A percentile compares a stretch with the other conserved stretches of the same genome.
Conservation (phyloP, 345 rosid species). For the Hirschfeldia incana region DNA sequence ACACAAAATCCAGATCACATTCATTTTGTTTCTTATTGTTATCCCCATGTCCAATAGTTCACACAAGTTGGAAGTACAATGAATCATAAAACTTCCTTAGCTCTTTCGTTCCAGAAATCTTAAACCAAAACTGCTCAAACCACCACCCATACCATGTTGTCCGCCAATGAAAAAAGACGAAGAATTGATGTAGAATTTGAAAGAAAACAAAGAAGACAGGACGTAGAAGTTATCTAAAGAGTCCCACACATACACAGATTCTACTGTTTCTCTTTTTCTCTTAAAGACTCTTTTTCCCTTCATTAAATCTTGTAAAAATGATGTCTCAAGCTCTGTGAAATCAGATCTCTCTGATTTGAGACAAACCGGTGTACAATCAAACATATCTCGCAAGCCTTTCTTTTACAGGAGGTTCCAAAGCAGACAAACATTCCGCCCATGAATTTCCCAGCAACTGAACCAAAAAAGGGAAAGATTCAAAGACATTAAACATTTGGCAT, state of each 20-base stretch:
- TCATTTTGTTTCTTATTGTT: neutral
- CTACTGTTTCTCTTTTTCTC: constrained; percentile 25
- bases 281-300: constrained; percentile 23
- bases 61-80: neutral
- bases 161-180: neutral
- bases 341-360: constrained; percentile 13
- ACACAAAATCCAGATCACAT: constrained; percentile 15
- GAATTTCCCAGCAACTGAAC: constrained; percentile 82
- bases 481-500: neutral
- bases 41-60: neutral
- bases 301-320: constrained; percentile 26
- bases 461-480: constrained; percentile 2
- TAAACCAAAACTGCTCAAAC: neutral
- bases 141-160: constrained; percentile 15
- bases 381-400: constrained; percentile 78
- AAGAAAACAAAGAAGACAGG: neutral
- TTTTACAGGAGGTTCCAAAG: constrained; percentile 81
- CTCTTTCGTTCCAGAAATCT: neutral
- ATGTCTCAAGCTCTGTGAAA: constrained; percentile 12
- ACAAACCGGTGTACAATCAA: constrained; percentile 6
- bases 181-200: neutral
- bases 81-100: neutral
- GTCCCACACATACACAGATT: constrained; percentile 23
- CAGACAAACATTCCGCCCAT: constrained; percentile 86
- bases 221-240: constrained; percentile 14